phyloP scores from a whole-genome alignment of 306 rosid species.

The Sophora flavescens region DNA sequence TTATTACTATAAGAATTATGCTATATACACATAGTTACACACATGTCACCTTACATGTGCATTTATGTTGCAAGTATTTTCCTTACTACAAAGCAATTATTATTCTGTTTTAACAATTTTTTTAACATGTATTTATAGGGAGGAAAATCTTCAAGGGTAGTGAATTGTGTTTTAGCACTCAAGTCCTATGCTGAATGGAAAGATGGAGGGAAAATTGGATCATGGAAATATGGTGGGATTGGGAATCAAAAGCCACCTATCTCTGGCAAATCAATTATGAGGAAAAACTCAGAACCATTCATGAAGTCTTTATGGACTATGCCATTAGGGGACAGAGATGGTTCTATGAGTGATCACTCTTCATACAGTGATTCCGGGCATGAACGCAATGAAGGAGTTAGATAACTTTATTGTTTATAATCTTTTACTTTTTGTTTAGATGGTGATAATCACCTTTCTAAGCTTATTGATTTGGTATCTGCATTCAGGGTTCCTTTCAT shows the following conservation, averaged over 20 bases:
- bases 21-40: background rate
- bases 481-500: constrained; percentile 73
- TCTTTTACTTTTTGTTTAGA: constrained; percentile 11
- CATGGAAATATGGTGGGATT: constrained; percentile 66
- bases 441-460: constrained; percentile 10
- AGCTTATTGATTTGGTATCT: constrained; percentile 36
- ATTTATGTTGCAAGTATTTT: background rate
- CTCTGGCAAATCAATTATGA: constrained; percentile 51
- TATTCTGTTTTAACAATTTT: constrained; percentile 24
- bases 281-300: constrained; percentile 79
- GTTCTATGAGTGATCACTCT: constrained; percentile 55
- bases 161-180: constrained; percentile 79
- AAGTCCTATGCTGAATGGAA: constrained; percentile 79
- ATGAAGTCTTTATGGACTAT: constrained; percentile 51
- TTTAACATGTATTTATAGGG: constrained; percentile 58
- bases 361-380: constrained; percentile 47
- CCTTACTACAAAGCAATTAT: background rate
- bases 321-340: constrained; percentile 62
- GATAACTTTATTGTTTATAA: constrained; percentile 48
- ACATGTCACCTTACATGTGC: background rate
- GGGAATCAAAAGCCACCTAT: constrained; percentile 60
- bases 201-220: constrained; percentile 68
- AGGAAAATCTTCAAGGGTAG: constrained; percentile 85
- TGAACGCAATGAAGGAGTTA: constrained; percentile 67
- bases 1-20: background rate